Evolutionary conservation across 2,329 filamentous ascomycete genomes (phyloP).

Genomic region (Exserohilum rostratum): DNA sequence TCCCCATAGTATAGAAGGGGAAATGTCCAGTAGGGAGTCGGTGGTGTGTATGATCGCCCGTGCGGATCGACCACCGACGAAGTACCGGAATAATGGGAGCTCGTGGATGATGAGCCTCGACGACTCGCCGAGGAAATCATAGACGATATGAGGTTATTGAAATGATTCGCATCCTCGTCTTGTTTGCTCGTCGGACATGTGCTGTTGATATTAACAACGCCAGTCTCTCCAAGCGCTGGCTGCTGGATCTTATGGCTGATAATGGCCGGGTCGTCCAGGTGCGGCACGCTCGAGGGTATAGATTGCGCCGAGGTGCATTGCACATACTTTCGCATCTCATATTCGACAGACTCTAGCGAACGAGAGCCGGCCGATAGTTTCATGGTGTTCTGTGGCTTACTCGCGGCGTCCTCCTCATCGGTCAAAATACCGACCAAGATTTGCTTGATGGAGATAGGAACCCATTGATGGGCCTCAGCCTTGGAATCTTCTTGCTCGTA

Average conservation of each 20-base stretch:
- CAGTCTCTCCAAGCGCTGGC: background rate
- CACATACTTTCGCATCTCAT: background rate
- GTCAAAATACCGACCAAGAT: background rate
- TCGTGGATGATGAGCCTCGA: background rate
- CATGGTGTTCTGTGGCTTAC: too few relatives aligned
- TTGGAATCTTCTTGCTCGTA: background rate
- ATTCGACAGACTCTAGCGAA: background rate
- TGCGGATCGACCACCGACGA: background rate
- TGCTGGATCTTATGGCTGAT: background rate
- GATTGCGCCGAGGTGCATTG: background rate
- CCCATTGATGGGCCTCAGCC: background rate
- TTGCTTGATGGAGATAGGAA: background rate
- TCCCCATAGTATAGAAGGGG: too few relatives aligned
- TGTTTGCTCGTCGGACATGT: background rate
- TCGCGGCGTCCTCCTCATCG: background rate
- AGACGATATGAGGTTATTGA: background rate
- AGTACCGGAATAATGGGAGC: background rate
- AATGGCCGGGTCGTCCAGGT: slow-evolving; percentile 1
- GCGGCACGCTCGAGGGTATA: background rate
- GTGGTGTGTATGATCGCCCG: background rate
- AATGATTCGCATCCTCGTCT: background rate
- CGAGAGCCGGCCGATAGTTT: background rate
- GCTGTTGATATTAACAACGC: background rate
- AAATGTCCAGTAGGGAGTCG: background rate
- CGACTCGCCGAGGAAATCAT: too few relatives aligned